Percentiles rank a stretch among this genome's conserved stretches.
Conservation (phyloP, 2,329 filamentous ascomycete genomes). For the Xylaria sp. region DNA sequence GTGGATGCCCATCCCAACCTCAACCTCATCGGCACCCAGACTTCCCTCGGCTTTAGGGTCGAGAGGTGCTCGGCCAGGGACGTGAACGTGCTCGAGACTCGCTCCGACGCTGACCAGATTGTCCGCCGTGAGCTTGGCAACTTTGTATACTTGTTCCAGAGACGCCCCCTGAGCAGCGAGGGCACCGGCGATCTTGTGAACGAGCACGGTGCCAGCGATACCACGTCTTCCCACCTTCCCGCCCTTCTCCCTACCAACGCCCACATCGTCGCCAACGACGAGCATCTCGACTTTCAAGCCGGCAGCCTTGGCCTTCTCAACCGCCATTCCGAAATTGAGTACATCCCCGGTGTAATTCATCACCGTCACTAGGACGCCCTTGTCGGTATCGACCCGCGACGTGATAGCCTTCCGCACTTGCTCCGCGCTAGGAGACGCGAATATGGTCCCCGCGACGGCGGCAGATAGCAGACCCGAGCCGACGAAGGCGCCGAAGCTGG, state of each 20-base stretch:
- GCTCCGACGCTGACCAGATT: slow-evolving; percentile 89
- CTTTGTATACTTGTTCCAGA: slow-evolving; percentile 75
- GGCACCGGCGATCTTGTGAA: slow-evolving; percentile 90
- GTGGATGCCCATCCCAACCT: slow-evolving; percentile 82
- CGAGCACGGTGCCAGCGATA: slow-evolving; percentile 89
- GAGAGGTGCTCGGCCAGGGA: slow-evolving; percentile 75
- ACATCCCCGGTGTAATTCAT: slow-evolving; percentile 96
- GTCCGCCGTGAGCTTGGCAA: slow-evolving; percentile 75
- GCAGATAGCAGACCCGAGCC: slow-evolving; percentile 82
- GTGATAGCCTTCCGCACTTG: slow-evolving; percentile 83
- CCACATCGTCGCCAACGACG: slow-evolving; percentile 90
- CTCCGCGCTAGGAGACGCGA: slow-evolving; percentile 82
- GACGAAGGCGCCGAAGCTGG: slow-evolving; percentile 86
- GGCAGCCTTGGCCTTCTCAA: slow-evolving; percentile 87
- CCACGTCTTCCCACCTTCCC: slow-evolving; percentile 94
- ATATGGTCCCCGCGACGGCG: slow-evolving; percentile 87
- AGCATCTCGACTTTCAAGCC: slow-evolving; percentile 87
- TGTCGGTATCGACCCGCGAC: slow-evolving; percentile 73
- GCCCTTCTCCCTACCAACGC: slow-evolving; percentile 80
- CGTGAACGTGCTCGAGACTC: slow-evolving; percentile 90
- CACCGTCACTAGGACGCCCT: slow-evolving; percentile 86
- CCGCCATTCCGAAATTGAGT: slow-evolving; percentile 91
- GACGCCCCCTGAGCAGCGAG: slow-evolving; percentile 76
- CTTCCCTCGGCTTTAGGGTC: slow-evolving; percentile 63
- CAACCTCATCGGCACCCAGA: slow-evolving; percentile 66